phyloP scores from a whole-genome alignment of 2,329 filamentous ascomycete genomes.

The Podosphaera xanthii region DNA sequence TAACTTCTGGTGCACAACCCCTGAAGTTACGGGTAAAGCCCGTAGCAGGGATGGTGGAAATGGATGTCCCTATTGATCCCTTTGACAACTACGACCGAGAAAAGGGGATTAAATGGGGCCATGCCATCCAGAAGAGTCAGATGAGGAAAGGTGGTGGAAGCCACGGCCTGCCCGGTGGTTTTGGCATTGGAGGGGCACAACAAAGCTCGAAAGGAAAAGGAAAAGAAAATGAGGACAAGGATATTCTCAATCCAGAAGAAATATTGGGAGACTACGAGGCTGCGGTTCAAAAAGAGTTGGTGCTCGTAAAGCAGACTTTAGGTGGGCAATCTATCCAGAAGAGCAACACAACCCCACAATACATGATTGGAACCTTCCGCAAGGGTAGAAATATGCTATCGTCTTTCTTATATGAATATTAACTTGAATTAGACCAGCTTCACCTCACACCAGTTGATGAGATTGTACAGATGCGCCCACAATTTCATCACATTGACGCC shows the following conservation, averaged over 20 bases:
- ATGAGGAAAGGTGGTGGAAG: slow-evolving; percentile 34
- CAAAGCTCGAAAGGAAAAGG: slow-evolving; percentile 17
- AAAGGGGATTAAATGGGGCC: slow-evolving; percentile 66
- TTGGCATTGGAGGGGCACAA: slow-evolving; percentile 33
- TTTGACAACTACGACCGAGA: slow-evolving; percentile 54
- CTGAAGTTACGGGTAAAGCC: slow-evolving; percentile 64
- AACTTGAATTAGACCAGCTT: slow-evolving; percentile 39
- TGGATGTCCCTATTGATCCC: slow-evolving; percentile 65
- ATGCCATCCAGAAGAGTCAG: slow-evolving; percentile 37
- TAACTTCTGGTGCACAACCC: slow-evolving; percentile 31
- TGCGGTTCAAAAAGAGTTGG: slow-evolving; percentile 44
- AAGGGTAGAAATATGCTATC: slow-evolving; percentile 33
- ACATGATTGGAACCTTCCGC: slow-evolving; percentile 84
- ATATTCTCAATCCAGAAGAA: slow-evolving; percentile 21
- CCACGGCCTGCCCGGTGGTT: slow-evolving; percentile 50
- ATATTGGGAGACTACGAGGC: slow-evolving; percentile 36
- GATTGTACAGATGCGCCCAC: slow-evolving; percentile 71
- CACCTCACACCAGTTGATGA: slow-evolving; percentile 69
- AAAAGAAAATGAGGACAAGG: slow-evolving; percentile 20
- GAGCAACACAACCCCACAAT: slow-evolving; percentile 36
- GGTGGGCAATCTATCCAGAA: slow-evolving; percentile 55
- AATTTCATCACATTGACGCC: slow-evolving; percentile 84
- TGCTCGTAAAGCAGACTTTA: slow-evolving; percentile 61
- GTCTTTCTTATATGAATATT: neutral
- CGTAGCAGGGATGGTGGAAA: slow-evolving; percentile 61